These are phyloP conservation scores for Microbotryum saponariae DNA, from an alignment of 1,284 basidiomycete genomes.

Conservation along the genomic window DNA sequence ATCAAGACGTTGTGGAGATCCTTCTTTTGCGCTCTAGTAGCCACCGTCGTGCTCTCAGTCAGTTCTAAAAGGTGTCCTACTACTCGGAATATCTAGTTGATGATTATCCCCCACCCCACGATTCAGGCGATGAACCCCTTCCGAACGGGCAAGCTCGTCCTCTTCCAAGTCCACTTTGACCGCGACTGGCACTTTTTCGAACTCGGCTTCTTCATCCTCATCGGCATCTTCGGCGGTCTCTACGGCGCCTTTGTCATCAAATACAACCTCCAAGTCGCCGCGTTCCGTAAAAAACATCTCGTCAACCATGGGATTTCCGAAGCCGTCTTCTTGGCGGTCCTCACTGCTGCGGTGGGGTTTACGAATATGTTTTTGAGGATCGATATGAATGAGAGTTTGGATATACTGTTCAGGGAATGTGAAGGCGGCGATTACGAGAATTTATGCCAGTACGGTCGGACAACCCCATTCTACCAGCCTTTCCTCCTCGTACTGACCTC, in stretches of 20 bases:
- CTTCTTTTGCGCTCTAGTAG: slow-evolving; percentile 93
- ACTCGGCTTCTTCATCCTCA: slow-evolving; percentile 74
- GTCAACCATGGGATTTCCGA: slow-evolving; percentile 77
- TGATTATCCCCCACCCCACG: background rate
- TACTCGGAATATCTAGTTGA: background rate
- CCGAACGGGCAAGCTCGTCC: slow-evolving; percentile 91
- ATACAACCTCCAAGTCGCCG: slow-evolving; percentile 89
- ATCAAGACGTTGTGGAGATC: slow-evolving; percentile 98
- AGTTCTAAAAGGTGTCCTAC: slow-evolving; percentile 39
- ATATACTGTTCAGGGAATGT: slow-evolving; percentile 94
- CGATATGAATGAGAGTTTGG: slow-evolving; percentile 97
- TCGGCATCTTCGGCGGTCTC: slow-evolving; percentile 92
- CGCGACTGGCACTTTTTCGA: slow-evolving; percentile 99
- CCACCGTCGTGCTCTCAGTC: slow-evolving; percentile 89
- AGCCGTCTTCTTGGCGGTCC: slow-evolving; percentile 72
- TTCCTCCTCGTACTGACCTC: too few relatives aligned
- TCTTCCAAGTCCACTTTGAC: slow-evolving; percentile 97
- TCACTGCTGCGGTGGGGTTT: slow-evolving; percentile 89
- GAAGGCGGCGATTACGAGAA: slow-evolving; percentile 86
- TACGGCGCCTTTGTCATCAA: slow-evolving; percentile 97
- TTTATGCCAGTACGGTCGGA: slow-evolving; percentile 73
- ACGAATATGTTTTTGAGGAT: slow-evolving; percentile 90
- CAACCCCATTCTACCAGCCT: too few relatives aligned
- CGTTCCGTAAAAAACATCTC: slow-evolving; percentile 84
- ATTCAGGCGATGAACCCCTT: slow-evolving; percentile 91